Evolutionary conservation across 805 yeast species (phyloP).

Genomic region (Kazachstania kunashirensis): DNA sequence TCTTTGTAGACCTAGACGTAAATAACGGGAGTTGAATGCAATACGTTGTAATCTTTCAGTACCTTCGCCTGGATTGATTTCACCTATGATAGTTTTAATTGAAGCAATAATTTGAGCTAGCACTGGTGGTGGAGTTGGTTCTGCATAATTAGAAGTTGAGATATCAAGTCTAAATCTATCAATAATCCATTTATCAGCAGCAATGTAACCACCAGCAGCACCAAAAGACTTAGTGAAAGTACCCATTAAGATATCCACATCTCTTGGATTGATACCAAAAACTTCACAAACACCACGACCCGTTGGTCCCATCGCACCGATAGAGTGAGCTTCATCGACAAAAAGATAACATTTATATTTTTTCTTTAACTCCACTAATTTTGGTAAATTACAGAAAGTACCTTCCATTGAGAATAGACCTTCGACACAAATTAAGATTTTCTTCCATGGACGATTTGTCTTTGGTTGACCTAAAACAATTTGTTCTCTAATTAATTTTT

Average conservation of each 20-base stretch:
- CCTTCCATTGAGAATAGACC: conserved; percentile 94
- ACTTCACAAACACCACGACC: conserved; percentile 96
- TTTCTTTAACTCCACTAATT: conserved; percentile 57
- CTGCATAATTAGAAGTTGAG: conserved; percentile 68
- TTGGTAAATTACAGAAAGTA: conserved; percentile 74
- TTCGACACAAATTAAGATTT: conserved; percentile 76
- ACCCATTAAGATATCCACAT: conserved; percentile 89
- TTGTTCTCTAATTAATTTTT: conserved; percentile 66
- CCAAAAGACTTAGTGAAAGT: conserved; percentile 96
- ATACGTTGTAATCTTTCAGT: conserved; percentile 81
- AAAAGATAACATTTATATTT: conserved; percentile 84
- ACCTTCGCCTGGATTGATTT: conserved; percentile 87
- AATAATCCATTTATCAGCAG: conserved; percentile 60
- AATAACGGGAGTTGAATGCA: conserved; percentile 90
- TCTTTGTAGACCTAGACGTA: conserved; percentile 81
- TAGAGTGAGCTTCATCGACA: conserved; percentile 96
- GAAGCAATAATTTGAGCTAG: conserved; percentile 79
- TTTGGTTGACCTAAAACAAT: conserved; percentile 93
- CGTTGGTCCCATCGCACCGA: conserved; percentile 94
- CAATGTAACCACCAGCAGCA: conserved; percentile 96
- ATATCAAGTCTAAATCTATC: conserved; percentile 67
- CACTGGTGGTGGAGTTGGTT: conserved; percentile 85
- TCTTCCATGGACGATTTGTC: conserved; percentile 93
- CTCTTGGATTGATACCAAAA: conserved; percentile 66
- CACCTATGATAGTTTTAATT: conserved; percentile 68